phyloP scores from a whole-genome alignment of 1,284 basidiomycete genomes.

The Ceratobasidium sp. region DNA sequence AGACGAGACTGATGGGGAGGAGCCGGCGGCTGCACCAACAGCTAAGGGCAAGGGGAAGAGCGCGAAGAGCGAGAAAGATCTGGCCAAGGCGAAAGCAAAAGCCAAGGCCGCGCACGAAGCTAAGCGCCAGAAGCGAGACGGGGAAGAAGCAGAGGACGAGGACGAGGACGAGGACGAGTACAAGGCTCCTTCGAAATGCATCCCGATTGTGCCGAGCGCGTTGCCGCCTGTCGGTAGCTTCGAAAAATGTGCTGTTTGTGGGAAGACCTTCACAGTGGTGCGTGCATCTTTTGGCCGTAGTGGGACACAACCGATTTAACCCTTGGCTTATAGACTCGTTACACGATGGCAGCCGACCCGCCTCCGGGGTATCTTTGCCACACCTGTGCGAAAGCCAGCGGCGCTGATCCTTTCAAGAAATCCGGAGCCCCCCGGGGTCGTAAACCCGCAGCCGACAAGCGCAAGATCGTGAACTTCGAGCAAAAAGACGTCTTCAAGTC shows the following conservation, averaged over 20 bases:
- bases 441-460: constrained; percentile 69
- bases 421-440: constrained; percentile 68
- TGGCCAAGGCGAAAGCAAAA: constrained; percentile 59
- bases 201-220: constrained; percentile 52
- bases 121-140: constrained; percentile 61
- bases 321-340: constrained; percentile 71
- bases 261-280: constrained; percentile 89
- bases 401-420: constrained; percentile 86
- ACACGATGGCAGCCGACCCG: constrained; percentile 77
- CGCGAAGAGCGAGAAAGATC: constrained; percentile 43
- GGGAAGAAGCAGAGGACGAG: constrained; percentile 56
- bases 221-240: constrained; percentile 84
- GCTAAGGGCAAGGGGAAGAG: constrained; percentile 55
- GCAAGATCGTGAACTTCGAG: constrained; percentile 74
- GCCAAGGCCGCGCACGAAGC: constrained; percentile 64
- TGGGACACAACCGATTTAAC: not conserved
- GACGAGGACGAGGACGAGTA: constrained; percentile 64
- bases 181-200: constrained; percentile 63
- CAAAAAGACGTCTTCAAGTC: constrained; percentile 71
- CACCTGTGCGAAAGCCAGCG: constrained; percentile 77
- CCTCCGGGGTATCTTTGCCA: constrained; percentile 84
- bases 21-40: constrained; percentile 47
- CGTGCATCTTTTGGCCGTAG: constrained; percentile 53
- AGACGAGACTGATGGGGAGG: constrained; percentile 62
- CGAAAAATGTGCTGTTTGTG: constrained; percentile 83